Evolutionary conservation across 2,329 filamentous ascomycete species (phyloP), one percentile per base, ranked within the genome.

Genomic region (Coniella vitis): DNA sequence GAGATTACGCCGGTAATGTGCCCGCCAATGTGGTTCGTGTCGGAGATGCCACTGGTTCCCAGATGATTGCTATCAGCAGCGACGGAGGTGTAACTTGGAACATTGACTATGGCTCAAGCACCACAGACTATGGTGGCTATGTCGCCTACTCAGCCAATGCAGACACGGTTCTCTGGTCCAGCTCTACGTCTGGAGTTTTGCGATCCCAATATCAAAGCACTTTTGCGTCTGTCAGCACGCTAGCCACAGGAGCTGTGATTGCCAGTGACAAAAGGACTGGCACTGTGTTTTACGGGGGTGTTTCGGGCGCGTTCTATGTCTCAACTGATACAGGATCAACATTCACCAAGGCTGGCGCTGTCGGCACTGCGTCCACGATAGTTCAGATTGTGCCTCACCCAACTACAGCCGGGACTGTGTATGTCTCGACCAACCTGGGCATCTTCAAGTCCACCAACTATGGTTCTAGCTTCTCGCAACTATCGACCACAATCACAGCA

Each of bases 301-400:
- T 69, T 0, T 68, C 64, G 1, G 61, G 65, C 0, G 63, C 56
- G 3, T 74, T 81, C 56, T 80, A 78, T 55, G 68, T 75, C 13
- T 80, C 76, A 13, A 71, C 65, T 8, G 62, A 80, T 57, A 64
- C 62, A 0, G 77, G 69, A 1, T 56, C 64, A 0, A 71, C 70
- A 7, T 81, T 81, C 54, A 56, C 65, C 4, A 59, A 64, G 7
- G 62, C 54, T 0, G 64, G 66, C 0, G 56, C 65, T 0, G 59
- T 76, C 0, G 64, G 60, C 3, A 63, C 64, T n/a, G 69, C 66
- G 3, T 68, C 63, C 2, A 60, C 65, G 16, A 65, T 84, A 49
- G 79, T 79, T 35, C 71, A 74, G 31, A 70, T 86, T 9, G 76
- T 75, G 14, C 70, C 69, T 1, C 71, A 83, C 53, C 79, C 81